Percentiles rank a stretch among this genome's conserved stretches.
phyloP scores from a whole-genome alignment of 2,329 filamentous ascomycete genomes.

The Aureobasidium sp. region DNA sequence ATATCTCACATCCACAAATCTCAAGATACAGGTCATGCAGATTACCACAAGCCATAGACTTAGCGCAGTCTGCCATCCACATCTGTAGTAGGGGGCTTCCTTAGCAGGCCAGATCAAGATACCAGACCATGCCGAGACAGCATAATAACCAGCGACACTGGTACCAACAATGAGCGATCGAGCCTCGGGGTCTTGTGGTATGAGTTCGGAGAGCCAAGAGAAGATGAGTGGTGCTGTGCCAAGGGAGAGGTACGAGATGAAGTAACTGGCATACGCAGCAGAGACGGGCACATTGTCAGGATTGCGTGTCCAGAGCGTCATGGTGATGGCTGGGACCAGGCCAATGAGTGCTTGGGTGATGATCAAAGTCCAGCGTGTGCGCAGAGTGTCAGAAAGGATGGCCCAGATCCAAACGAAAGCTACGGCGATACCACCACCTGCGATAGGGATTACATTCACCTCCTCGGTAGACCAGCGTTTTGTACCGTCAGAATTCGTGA shows the following conservation, averaged over 20 bases:
- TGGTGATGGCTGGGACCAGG: slow-evolving; percentile 43
- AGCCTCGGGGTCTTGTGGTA: slow-evolving; percentile 44
- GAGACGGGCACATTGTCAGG: slow-evolving; percentile 37
- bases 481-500: slow-evolving; percentile 36
- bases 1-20: slow-evolving; percentile 39
- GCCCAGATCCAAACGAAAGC: slow-evolving; percentile 50
- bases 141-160: slow-evolving; percentile 44
- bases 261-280: slow-evolving; percentile 46
- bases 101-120: slow-evolving; percentile 47
- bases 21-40: slow-evolving; percentile 38
- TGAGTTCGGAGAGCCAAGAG: slow-evolving; percentile 46
- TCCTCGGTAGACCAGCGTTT: slow-evolving; percentile 33
- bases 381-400: slow-evolving; percentile 43
- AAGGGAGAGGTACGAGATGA: slow-evolving; percentile 42
- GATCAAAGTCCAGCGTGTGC: slow-evolving; percentile 46
- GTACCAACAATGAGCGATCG: slow-evolving; percentile 44
- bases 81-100: slow-evolving; percentile 44
- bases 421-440: slow-evolving; percentile 43
- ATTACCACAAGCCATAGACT: slow-evolving; percentile 41
- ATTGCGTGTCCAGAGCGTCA: slow-evolving; percentile 47
- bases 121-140: slow-evolving; percentile 46
- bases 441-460: slow-evolving; percentile 45
- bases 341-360: slow-evolving; percentile 43
- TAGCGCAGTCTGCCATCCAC: slow-evolving; percentile 44
- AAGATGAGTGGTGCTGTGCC: slow-evolving; percentile 48